Evolutionary conservation across 495 filamentous ascomycete species (phyloP).

Genomic region (Jackrogersella multiformis): DNA sequence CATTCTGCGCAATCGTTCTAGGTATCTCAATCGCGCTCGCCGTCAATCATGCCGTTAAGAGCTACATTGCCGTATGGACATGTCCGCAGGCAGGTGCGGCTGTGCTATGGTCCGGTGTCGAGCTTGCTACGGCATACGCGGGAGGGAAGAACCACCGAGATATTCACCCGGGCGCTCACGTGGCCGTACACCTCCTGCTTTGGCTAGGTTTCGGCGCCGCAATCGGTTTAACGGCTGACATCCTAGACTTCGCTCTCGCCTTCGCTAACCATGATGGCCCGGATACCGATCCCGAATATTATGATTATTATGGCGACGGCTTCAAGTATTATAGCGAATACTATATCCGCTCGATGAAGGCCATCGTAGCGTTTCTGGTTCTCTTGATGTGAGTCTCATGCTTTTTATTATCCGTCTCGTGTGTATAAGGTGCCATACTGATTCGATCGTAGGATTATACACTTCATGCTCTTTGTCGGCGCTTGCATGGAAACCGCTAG

Average conservation of each 20-base stretch:
- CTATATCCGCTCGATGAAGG: constrained; percentile 8
- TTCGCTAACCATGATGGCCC: constrained; percentile 4
- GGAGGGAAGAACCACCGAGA: constrained; percentile 3
- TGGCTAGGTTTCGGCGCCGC: constrained; percentile 33
- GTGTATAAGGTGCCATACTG: too few relatives aligned
- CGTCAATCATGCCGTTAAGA: constrained; percentile 20
- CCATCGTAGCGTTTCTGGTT: constrained; percentile 35
- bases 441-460: constrained; percentile 30
- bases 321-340: constrained; percentile 23
- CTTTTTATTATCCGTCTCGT: too few relatives aligned
- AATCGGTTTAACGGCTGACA: constrained; percentile 26
- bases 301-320: constrained; percentile 20
- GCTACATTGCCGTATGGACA: constrained; percentile 33
- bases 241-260: constrained; percentile 22
- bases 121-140: constrained; percentile 18
- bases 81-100: constrained; percentile 32
- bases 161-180: constrained; percentile 39
- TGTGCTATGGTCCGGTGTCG: constrained; percentile 31
- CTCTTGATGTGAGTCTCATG: constrained; percentile 34
- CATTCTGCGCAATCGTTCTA: constrained; percentile 39
- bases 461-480: constrained; percentile 51
- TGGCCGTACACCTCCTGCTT: constrained; percentile 29
- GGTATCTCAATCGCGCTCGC: constrained; percentile 36
- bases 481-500: constrained; percentile 48
- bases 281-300: constrained; percentile 20